phyloP scores from a whole-genome alignment of 441 rosid genomes.

The Populus hybrid region DNA sequence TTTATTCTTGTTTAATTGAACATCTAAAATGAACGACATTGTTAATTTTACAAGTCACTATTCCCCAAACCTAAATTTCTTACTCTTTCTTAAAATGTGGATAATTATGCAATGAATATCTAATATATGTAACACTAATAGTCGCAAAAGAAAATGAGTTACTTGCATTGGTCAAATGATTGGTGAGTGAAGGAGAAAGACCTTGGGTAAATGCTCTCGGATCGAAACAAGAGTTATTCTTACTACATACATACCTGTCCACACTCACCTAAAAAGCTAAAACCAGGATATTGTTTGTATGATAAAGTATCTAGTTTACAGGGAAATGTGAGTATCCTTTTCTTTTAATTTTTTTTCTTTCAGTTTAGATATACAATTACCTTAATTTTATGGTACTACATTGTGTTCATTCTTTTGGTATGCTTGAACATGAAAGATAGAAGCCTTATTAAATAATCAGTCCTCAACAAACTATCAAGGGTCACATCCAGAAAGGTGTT shows the following conservation, averaged over 20 bases:
- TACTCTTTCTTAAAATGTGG: no score
- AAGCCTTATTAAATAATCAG: slow-evolving; percentile 73
- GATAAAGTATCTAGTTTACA: slow-evolving; percentile 85
- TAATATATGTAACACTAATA: no score
- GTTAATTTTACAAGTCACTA: no score
- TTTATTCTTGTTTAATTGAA: no score
- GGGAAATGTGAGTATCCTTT: slow-evolving; percentile 74
- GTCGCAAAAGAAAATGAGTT: slow-evolving; percentile 59
- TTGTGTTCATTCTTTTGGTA: slow-evolving; percentile 20
- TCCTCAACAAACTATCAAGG: slow-evolving; percentile 60
- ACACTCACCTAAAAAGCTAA: slow-evolving; percentile 74
- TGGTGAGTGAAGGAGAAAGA: slow-evolving; percentile 59
- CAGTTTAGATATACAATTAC: slow-evolving; percentile 19
- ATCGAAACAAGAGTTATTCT: slow-evolving; percentile 51
- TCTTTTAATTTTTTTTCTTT: background rate
- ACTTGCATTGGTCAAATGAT: slow-evolving; percentile 74
- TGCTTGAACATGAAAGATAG: slow-evolving; percentile 63
- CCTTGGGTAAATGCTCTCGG: slow-evolving; percentile 65
- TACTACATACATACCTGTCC: slow-evolving; percentile 50
- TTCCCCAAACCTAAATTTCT: no score
- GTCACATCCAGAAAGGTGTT: slow-evolving; percentile 44
- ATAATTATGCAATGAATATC: no score
- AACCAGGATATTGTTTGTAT: slow-evolving; percentile 87
- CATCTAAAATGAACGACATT: no score
- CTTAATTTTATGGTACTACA: slow-evolving; percentile 22